Evolutionary conservation across 2,329 filamentous ascomycete species (phyloP), one percentile per base, ranked within the genome.

Genomic region (Calonectria crousiana): DNA sequence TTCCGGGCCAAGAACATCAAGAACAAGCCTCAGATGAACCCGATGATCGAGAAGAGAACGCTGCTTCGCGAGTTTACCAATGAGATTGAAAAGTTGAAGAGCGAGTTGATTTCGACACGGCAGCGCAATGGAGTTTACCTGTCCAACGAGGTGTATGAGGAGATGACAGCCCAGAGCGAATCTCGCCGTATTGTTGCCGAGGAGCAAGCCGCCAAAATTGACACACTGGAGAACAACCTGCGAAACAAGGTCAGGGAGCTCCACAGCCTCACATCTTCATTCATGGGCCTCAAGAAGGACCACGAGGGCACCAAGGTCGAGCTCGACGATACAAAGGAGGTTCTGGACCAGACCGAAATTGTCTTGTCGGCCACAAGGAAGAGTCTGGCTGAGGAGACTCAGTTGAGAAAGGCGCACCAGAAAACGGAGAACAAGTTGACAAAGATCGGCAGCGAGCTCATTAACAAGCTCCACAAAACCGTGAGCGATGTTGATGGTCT

Each of bases 1-100:
- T 98, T 98, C 86, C 92, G 97, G 60, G 97, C 97, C 20, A 99
- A 99, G 88, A 98, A 99, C 79, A 99, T 99, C 81, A 94, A 95
- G 65, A 99, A 99, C 85, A 98, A 98, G 85, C 97, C 97, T 0
- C 97, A 99, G 82, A 90, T 98, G 80, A 99, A 98, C 84, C 94
- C 95, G 64, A 91, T 95, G 82, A 92, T 98, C 77, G 96, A 95
- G 76, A 99, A 98, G 85, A 98, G 97, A 86, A 98, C 95, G 4
- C 85, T 99, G 16, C 89, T 99, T 14, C 93, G 91, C 74, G 97
- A 99, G 77, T 98, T 98, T 77, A 97, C 96, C 0, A 88, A 90
- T 30, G 97, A 99, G 82, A 98, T 99, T 67, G 95, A 99, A 84
- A 97, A 95, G 83, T 88, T 99, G 44, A 98, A 98, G 87, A 95